Evolutionary conservation across 2,329 filamentous ascomycete species (phyloP).

Genomic region (Cladophialophora exuberans): DNA sequence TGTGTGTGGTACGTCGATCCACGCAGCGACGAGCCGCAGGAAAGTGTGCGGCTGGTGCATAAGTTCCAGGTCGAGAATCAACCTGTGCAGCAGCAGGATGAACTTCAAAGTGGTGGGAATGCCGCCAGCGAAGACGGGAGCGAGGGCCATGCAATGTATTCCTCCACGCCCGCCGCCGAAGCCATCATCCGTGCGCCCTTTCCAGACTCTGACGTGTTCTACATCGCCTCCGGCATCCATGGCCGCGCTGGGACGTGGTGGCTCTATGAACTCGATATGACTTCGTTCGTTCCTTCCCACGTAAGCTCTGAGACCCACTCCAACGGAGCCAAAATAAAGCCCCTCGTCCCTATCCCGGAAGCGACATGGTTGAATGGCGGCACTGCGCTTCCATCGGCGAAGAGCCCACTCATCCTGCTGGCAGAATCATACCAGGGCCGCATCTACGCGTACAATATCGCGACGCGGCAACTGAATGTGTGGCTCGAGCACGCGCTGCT

Average conservation of each 20-base stretch:
- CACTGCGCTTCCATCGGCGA: background rate
- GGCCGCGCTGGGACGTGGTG: slow-evolving; percentile 9
- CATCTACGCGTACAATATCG: slow-evolving; percentile 4
- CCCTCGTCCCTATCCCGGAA: background rate
- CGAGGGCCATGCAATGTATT: background rate
- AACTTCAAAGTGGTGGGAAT: background rate
- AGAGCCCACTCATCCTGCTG: slow-evolving; percentile 8
- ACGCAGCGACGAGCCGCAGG: background rate
- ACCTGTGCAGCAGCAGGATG: background rate
- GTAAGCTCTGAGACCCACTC: too few relatives aligned
- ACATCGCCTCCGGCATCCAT: slow-evolving; percentile 6
- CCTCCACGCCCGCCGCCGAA: slow-evolving; percentile 5
- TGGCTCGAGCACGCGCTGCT: slow-evolving; percentile 5
- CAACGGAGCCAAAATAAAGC: background rate
- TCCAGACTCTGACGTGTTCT: slow-evolving; percentile 1
- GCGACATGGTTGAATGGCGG: slow-evolving; percentile 16
- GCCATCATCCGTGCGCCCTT: slow-evolving; percentile 1
- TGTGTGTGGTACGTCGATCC: slow-evolving; percentile 9
- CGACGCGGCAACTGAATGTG: background rate
- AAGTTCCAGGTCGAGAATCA: slow-evolving; percentile 1
- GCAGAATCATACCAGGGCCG: slow-evolving; percentile 10
- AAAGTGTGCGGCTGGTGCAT: background rate
- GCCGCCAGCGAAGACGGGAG: background rate
- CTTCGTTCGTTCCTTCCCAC: slow-evolving; percentile 1
- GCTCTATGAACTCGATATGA: slow-evolving; percentile 12